Base-by-base conservation (phyloP, 768 basidiomycete species). In the Dioszegia aurantiaca region DNA sequence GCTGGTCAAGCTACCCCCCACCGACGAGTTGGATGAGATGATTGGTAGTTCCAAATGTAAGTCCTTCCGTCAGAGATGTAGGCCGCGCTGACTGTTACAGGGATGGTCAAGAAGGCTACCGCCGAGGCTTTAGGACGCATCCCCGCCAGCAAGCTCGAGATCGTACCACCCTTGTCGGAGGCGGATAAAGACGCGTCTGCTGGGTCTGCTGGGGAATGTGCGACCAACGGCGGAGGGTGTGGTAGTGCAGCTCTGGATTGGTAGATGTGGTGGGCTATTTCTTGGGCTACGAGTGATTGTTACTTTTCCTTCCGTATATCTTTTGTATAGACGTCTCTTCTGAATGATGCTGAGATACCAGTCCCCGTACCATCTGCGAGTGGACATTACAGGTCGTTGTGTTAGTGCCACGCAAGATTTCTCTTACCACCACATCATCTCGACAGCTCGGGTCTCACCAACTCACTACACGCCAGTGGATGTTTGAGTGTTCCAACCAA, bases 21-120 rank as follows among this genome's bases (percentile, higher is more conserved):
- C 75, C 0, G 77, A 79, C 0, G 82, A 82, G 17, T 78, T 87
- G 1, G 84, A 87, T 64, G 79, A 77, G 0, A 79, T 83, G n/a
- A 80, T 88, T 26, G 85, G 84, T 1, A 86, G 83, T 3, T 79
- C 79, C 23, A 84, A 82, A 68, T 86, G 86, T 59, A n/a, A 55
- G 61, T 63, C 5, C 10, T 6, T 8, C 6, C 31, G 19, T 51
- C 16, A 17, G 8, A 28, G 11, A 37, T 4, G 14, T 24, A 42
- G n/a, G 19, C 14, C 21, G 12, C 3, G 31, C 26, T 33, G 48
- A 24, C 33, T 36, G 16, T 33, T 23, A 30, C 43, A 63, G 61
- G 61, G 84, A 81, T 86, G 78, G 79, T 86, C 17, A 79, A 78
- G 55, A 63, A 73, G 31, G 66, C 68, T 2, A 67, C 64, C 0